These are phyloP conservation scores for Babjeviella inositovora DNA, from an alignment of 805 yeast genomes.

Conservation along the genomic window DNA sequence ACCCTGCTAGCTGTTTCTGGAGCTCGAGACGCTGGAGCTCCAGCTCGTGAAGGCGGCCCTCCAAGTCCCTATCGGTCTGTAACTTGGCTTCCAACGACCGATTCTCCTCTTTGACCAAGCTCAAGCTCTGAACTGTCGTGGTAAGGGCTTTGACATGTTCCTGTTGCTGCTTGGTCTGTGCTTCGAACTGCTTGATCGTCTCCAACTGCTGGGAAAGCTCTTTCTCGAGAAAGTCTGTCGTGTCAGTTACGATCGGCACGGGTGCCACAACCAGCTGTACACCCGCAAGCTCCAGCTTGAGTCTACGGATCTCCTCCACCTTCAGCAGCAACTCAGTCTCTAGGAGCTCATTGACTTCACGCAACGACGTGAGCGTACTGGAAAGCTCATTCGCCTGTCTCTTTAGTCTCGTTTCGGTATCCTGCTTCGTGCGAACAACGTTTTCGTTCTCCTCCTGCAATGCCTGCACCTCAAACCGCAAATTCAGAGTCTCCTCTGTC, in stretches of 20 bases:
- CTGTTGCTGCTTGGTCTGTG: conserved; percentile 32
- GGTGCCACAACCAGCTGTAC: conserved; percentile 2
- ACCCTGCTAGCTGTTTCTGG: conserved; percentile 27
- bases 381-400: conserved; percentile 5
- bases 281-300: conserved; percentile 5
- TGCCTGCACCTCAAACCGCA: conserved; percentile 14
- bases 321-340: conserved; percentile 8
- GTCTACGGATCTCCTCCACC: conserved; percentile 7
- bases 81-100: conserved; percentile 20
- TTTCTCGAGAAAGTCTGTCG: conserved; percentile 4
- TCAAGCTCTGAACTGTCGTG: conserved; percentile 25
- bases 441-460: conserved; percentile 3
- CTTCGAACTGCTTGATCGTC: conserved; percentile 29
- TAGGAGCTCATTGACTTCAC: conserved; percentile 6
- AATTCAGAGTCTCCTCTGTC: conserved; percentile 12
- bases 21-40: conserved; percentile 32
- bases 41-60: conserved; percentile 25
- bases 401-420: conserved; percentile 5
- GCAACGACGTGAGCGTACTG: conserved; percentile 4
- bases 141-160: conserved; percentile 32
- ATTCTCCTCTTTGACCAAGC: conserved; percentile 41
- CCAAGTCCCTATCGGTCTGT: conserved; percentile 17
- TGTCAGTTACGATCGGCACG: conserved; percentile 1
- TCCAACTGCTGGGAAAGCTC: conserved; percentile 20
- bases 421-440: conserved; percentile 3